These are phyloP conservation scores for Leucocoprinus leucothites DNA, from an alignment of 768 basidiomycete genomes.

Conservation along the genomic window DNA sequence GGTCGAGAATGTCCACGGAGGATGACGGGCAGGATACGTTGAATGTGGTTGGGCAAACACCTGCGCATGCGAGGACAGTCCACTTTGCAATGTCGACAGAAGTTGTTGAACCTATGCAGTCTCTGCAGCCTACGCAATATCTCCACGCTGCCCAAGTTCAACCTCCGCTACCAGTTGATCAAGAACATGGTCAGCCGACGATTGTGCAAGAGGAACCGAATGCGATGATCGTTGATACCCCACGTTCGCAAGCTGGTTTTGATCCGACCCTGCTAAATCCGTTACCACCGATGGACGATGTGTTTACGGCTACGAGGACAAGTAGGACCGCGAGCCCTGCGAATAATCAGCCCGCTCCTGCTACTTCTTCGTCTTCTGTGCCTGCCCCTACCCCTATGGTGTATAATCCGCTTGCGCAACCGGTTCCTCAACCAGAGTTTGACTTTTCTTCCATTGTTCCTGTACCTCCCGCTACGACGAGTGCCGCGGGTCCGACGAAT, in stretches of 20 bases:
- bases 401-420: neutral
- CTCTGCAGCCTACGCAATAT: slow-evolving; percentile 8
- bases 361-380: neutral
- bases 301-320: neutral
- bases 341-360: neutral
- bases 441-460: neutral
- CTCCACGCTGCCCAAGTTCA: neutral
- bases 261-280: slow-evolving; percentile 55
- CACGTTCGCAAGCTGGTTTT: slow-evolving; percentile 40
- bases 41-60: slow-evolving; percentile 37
- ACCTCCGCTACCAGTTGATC: neutral
- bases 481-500: no score
- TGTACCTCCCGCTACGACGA: neutral
- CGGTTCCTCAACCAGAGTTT: neutral
- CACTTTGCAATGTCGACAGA: slow-evolving; percentile 21
- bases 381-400: neutral
- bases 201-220: neutral
- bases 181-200: slow-evolving; percentile 13
- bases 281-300: slow-evolving; percentile 22
- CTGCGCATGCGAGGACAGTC: slow-evolving; percentile 21
- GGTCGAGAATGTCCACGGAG: slow-evolving; percentile 45
- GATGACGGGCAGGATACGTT: slow-evolving; percentile 45
- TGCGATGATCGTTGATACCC: slow-evolving; percentile 36
- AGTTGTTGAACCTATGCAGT: slow-evolving; percentile 22
- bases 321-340: slow-evolving; percentile 11